Conservation (phyloP, 2,329 filamentous ascomycete genomes). For the Trichoderma sp. region DNA sequence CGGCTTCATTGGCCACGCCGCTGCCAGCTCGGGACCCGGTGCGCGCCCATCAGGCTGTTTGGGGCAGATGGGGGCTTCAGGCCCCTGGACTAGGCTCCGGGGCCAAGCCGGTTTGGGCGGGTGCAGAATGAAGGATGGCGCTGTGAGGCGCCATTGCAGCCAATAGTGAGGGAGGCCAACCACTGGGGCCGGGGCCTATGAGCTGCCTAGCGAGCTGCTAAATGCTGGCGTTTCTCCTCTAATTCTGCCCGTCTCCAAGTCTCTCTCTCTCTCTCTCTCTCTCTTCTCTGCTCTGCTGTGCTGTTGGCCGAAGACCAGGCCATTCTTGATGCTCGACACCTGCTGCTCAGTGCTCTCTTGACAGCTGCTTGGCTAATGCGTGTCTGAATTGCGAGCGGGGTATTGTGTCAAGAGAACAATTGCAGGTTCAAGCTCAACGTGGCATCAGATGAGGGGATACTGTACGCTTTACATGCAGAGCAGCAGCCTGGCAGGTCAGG, state of each 20-base stretch:
- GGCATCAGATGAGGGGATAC: neutral
- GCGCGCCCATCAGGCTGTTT: neutral
- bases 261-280: neutral
- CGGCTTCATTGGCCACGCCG: conserved; percentile 3
- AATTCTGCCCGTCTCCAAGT: neutral
- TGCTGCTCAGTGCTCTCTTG: neutral
- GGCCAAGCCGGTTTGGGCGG: conserved; percentile 22
- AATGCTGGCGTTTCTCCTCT: neutral
- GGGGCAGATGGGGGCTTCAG: conserved; percentile 13
- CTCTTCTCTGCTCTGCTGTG: neutral
- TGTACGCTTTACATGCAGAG: too few species aligned
- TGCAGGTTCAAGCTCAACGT: neutral
- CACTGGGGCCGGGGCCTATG: neutral
- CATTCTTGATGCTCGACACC: neutral
- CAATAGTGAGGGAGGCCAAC: conserved; percentile 3
- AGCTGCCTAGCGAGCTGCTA: neutral
- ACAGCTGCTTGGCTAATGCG: neutral
- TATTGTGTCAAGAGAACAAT: neutral
- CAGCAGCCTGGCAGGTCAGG: neutral
- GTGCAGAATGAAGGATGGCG: conserved; percentile 23
- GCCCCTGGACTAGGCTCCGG: conserved; percentile 23
- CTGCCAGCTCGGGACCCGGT: neutral
- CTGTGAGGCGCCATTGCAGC: conserved; percentile 7
- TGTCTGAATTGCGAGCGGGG: neutral
- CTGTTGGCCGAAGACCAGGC: neutral